Evolutionary conservation across 2,329 filamentous ascomycete species (phyloP), one percentile per base, ranked within the genome.

Genomic region (Aspergillus luchuensis): DNA sequence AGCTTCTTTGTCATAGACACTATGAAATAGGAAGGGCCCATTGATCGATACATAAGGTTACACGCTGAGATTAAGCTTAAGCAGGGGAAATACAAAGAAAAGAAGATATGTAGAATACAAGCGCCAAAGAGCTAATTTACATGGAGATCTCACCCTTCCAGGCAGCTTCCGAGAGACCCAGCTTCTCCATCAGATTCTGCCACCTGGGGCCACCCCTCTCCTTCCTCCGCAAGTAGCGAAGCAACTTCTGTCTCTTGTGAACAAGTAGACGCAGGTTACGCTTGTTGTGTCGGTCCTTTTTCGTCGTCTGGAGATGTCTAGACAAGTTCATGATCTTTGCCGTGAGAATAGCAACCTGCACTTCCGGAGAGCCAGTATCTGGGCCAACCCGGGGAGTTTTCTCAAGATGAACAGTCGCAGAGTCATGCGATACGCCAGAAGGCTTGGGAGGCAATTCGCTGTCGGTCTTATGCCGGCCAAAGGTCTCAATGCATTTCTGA

Each of bases 331-430:
- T 84, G 74, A 99, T 99, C 84, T 97, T 98, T 59, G 92, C 86
- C 3, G 95, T 99, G 74, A 99, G 78, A 69, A 99, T 96, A 49
- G 92, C 93, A 67, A 96, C 92, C 81, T 99, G 95, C n/a, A 99
- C 96, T 79, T 99, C 95, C 6, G 91, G 91, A 69, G 91, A 96
- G 38, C 95, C 95, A 0, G 94, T 99, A 74, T 99, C 95, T 5
- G 90, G 90, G 0, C 95, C 95, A n/a, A 88, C 87, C 33, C 96
- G 89, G 52, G 85, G 84, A 0, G 82, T 83, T 67, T 85, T 85
- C 25, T 78, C 66, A 5, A 69, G 70, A 25, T 72, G 70, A 47
- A 64, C 64, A 21, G 74, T 66, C 15, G 62, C 60, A 76, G 79
- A 79, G 69, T 77, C 61, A 77, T 76, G 68, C 75, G 72, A 78